Evolutionary conservation across 2,329 filamentous ascomycete genomes (phyloP).

Genomic region (Arthrobotrys conoides): DNA sequence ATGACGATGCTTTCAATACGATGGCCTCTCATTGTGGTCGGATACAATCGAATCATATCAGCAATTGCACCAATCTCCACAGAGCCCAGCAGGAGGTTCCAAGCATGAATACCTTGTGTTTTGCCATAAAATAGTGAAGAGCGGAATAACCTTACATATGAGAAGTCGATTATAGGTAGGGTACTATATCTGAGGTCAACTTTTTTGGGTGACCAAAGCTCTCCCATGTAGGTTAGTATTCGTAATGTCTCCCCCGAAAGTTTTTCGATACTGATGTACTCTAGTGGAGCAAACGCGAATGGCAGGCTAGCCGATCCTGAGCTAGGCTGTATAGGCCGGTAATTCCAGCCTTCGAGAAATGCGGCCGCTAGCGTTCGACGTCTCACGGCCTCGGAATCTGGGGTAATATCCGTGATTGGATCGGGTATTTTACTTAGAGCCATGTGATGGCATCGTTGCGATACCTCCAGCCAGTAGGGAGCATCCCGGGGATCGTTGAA

Average conservation of each 20-base stretch:
- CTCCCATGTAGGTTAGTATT: background rate
- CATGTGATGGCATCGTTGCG: background rate
- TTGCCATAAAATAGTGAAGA: background rate
- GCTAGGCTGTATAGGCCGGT: background rate
- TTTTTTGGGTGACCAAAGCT: background rate
- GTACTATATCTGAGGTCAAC: background rate
- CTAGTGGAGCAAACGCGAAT: background rate
- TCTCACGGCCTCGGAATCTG: background rate
- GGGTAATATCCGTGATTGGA: background rate
- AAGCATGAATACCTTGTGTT: background rate
- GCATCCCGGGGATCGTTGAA: background rate
- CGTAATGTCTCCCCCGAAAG: background rate
- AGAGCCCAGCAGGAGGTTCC: background rate
- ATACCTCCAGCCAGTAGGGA: background rate
- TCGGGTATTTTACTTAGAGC: background rate
- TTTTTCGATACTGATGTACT: background rate
- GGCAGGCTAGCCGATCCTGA: background rate
- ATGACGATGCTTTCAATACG: constrained; percentile 5
- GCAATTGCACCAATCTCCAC: constrained; percentile 16
- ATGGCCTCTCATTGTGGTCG: background rate
- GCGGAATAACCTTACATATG: background rate
- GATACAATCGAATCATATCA: constrained; percentile 12
- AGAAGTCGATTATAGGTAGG: background rate
- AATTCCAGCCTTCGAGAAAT: background rate
- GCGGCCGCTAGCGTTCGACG: background rate